Evolutionary conservation across 441 rosid genomes (phyloP), one percentile per base, ranked within the genome.

Genomic region (Aquilaria agallochum): DNA sequence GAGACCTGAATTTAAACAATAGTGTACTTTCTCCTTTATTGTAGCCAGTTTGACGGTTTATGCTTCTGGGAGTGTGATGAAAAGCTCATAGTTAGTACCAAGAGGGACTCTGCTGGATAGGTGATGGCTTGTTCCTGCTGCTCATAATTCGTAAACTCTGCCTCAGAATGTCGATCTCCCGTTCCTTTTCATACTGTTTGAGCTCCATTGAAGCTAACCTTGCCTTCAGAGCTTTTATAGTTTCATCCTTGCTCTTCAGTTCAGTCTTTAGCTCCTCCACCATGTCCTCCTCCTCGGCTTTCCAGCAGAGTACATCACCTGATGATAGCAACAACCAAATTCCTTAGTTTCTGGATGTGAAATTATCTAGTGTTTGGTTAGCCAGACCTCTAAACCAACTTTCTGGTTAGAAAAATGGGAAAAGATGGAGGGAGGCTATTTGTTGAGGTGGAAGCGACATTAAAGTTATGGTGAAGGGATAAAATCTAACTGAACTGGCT

Each of bases 141-240:
- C 78, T 78, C 71, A 82, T 68, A 55, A 90, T 90, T 50, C 80
- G 75, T 68, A 83, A 72, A 67, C 92, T 88, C 74, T 91, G 97
- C 62, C 86, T 81, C 52, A 91, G 76, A 48, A 91, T 79, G 72
- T 88, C 97, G 36, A 77, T 66, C 61, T 88, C 94, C 60, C 83
- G 76, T 68, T 80, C 78, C 63, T 71, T 84, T 46, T 61, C 86
- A 67, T 50, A 51, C 59, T 60, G 67, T 67, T 84, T 82, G 30
- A 56, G 66, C 71, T 91, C 90, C 68, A 68, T 69, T 4, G 75
- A 62, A 63, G 59, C 76, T 63, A 86, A 33, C 63, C 58, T 63
- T 44, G 62, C 72, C 55, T 75, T 80, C 51, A 88, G 79, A 49
- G 74, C 71, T 62, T 77, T 71, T 31, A 86, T 83, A 5, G 66